Base-by-base conservation (phyloP, 495 filamentous ascomycete species). In the Aspergillus panamensis region DNA sequence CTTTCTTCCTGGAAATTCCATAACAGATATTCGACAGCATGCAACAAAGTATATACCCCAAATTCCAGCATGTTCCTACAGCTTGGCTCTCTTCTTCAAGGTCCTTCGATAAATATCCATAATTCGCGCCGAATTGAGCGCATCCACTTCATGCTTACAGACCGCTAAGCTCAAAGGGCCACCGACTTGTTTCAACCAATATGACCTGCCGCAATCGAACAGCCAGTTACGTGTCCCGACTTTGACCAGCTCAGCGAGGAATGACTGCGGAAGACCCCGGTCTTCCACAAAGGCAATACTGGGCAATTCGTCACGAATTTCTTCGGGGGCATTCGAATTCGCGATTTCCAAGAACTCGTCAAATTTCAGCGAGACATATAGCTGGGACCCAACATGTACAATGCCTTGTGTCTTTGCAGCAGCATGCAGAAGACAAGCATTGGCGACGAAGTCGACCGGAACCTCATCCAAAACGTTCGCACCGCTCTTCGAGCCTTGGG, bases 371-470 rank as follows among this genome's bases (percentile, higher is more conserved):
- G 64, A 61, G 6, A 69, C 60, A 35, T 73, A 74, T 2, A 74
- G 53, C 49, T 70, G 59, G 2, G 72, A 68, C 14, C 68, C 69
- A 5, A 71, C 44, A 17, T 74, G 70, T 1, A 74, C 66, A 20
- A 73, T 70, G 0, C 73, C 73, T 0, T 51, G 69, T 8, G 73
- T 75, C 8, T 62, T 62, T 10, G 67, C 66, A 5, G 68, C 70
- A 0, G 69, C 67, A 39, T 76, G 73, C 8, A 75, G 35, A 8
- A 76, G 61, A 63, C 70, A 73, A 1, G 68, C 68, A 53, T 73
- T 76, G 31, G 73, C 72, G 4, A 75, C 73, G 19, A 74, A 69
- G 42, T 76, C 73, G 1, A 76, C 73, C 0, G 73, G 73, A 3
- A 74, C 67, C 51, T 76, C 73, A 43, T 76, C 73, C 6, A 76